A percentile compares a stretch with the other conserved stretches of the same genome.
These are phyloP conservation scores for Paramarasmius palmivorus DNA, from an alignment of 1,284 basidiomycete genomes.

Conservation along the genomic window DNA sequence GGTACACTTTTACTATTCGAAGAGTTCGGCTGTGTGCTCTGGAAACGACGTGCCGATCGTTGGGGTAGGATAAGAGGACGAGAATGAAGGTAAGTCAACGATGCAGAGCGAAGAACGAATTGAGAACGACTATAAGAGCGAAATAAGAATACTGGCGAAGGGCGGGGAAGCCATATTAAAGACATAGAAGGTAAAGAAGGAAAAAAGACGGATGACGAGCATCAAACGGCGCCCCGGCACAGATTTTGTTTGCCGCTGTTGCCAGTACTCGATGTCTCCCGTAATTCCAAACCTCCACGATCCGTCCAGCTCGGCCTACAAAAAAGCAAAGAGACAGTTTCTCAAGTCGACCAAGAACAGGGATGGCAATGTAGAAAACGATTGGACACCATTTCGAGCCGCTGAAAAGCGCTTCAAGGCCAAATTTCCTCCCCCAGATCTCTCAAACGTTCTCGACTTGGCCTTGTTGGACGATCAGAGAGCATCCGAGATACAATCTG, in stretches of 20 bases:
- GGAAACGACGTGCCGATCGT: slow-evolving; percentile 22
- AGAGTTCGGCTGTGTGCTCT: slow-evolving; percentile 25
- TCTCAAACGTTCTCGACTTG: slow-evolving; percentile 67
- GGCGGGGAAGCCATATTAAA: slow-evolving; percentile 58
- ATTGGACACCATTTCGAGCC: slow-evolving; percentile 72
- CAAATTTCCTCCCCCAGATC: slow-evolving; percentile 72
- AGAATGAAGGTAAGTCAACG: slow-evolving; percentile 5
- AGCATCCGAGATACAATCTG: slow-evolving; percentile 38
- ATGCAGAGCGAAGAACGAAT: slow-evolving; percentile 16
- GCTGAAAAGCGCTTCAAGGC: slow-evolving; percentile 79
- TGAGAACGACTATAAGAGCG: slow-evolving; percentile 38
- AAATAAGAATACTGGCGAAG: slow-evolving; percentile 42
- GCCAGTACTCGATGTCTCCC: slow-evolving; percentile 2
- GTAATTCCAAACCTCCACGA: slow-evolving; percentile 31
- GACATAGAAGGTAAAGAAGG: slow-evolving; percentile 44
- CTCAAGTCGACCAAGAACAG: slow-evolving; percentile 61
- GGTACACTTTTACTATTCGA: slow-evolving; percentile 20
- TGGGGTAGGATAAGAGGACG: background rate
- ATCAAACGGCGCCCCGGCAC: too few relatives aligned
- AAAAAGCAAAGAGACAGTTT: slow-evolving; percentile 61
- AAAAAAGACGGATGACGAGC: background rate
- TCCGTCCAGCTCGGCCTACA: slow-evolving; percentile 54
- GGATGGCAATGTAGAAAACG: slow-evolving; percentile 38
- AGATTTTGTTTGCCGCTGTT: slow-evolving; percentile 5
- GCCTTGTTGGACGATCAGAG: slow-evolving; percentile 43